These are phyloP conservation scores for Saccharomyces hybrid DNA, from an alignment of 1,139 yeast genomes.

Conservation along the genomic window DNA sequence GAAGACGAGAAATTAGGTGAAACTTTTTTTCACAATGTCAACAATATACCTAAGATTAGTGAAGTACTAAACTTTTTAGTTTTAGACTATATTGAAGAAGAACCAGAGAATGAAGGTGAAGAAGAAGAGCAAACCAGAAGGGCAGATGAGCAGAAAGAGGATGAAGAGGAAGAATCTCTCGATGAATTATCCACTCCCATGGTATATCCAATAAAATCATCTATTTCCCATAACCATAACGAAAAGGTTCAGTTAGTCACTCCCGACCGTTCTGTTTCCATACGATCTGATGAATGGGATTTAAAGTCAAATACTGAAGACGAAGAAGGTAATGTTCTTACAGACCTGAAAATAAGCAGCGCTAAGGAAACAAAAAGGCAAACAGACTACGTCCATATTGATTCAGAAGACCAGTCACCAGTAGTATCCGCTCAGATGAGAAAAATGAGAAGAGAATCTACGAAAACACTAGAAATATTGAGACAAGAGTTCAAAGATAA, in stretches of 20 bases:
- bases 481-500: slow-evolving; percentile 9
- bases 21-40: slow-evolving; percentile 8
- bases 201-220: slow-evolving; percentile 6
- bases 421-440: slow-evolving; percentile 22
- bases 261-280: slow-evolving; percentile 16
- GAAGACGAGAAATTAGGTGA: slow-evolving; percentile 5
- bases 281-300: slow-evolving; percentile 17
- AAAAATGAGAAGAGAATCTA: slow-evolving; percentile 16
- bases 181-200: background rate
- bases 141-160: background rate
- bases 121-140: background rate
- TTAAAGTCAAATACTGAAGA: slow-evolving; percentile 8
- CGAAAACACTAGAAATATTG: slow-evolving; percentile 13
- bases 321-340: slow-evolving; percentile 1
- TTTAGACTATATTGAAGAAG: slow-evolving; percentile 14
- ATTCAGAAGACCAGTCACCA: slow-evolving; percentile 20
- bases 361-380: slow-evolving; percentile 7
- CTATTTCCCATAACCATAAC: background rate
- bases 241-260: slow-evolving; percentile 7
- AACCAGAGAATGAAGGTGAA: slow-evolving; percentile 4
- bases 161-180: slow-evolving; percentile 1
- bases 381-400: slow-evolving; percentile 2
- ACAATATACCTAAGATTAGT: slow-evolving; percentile 18
- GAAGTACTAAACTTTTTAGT: slow-evolving; percentile 19
- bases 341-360: slow-evolving; percentile 1